Evolutionary conservation across 2,329 filamentous ascomycete species (phyloP).

Genomic region (Phyllosticta citribraziliensis): DNA sequence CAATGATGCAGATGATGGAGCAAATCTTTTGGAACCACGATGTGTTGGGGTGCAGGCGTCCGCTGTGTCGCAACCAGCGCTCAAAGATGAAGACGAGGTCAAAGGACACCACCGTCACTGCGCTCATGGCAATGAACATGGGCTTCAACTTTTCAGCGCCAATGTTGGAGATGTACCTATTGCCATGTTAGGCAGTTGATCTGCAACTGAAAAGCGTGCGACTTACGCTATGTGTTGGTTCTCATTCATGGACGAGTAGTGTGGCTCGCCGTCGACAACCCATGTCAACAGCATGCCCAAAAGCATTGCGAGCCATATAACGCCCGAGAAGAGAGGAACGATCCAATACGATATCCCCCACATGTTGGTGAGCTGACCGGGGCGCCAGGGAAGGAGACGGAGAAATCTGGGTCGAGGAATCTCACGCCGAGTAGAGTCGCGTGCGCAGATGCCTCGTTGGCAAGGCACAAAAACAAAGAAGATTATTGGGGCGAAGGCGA

Average conservation of each 20-base stretch:
- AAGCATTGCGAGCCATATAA: constrained; percentile 46
- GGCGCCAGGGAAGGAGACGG: neutral
- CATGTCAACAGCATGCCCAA: constrained; percentile 63
- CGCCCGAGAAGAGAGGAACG: constrained; percentile 58
- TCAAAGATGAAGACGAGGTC: constrained; percentile 73
- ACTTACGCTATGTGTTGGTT: constrained; percentile 60
- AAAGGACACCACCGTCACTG: constrained; percentile 66
- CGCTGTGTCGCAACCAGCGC: constrained; percentile 73
- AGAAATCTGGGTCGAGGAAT: neutral
- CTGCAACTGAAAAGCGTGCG: neutral
- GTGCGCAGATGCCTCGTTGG: neutral
- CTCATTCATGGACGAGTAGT: constrained; percentile 51
- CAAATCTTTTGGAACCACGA: constrained; percentile 54
- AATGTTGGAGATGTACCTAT: constrained; percentile 35
- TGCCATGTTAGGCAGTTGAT: neutral
- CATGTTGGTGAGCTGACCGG: constrained; percentile 18
- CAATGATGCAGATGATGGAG: constrained; percentile 51
- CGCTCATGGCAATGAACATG: constrained; percentile 64
- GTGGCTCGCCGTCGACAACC: constrained; percentile 46
- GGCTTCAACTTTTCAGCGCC: constrained; percentile 58
- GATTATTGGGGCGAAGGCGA: neutral
- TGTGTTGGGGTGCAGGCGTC: constrained; percentile 67
- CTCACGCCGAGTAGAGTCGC: neutral
- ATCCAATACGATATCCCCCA: constrained; percentile 45
- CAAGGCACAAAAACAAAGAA: neutral